Conservation (phyloP, 2,329 filamentous ascomycete genomes). For the Microascus cirrosus region DNA sequence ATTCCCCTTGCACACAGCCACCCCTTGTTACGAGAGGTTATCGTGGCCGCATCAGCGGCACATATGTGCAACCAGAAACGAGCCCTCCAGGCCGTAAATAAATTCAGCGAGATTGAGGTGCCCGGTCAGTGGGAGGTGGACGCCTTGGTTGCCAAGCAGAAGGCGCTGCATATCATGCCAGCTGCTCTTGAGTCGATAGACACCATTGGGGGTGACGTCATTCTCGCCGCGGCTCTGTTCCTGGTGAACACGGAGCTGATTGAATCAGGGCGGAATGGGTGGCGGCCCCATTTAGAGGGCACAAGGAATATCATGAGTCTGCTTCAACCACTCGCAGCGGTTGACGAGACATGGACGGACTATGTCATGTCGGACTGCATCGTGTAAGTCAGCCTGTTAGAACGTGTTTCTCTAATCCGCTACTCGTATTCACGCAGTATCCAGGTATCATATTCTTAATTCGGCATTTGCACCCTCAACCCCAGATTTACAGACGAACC, state of each 20-base stretch:
- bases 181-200: constrained; percentile 25
- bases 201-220: constrained; percentile 23
- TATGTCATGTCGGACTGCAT: constrained; percentile 37
- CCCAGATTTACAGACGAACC: constrained; percentile 12
- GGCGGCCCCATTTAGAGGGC: constrained; percentile 34
- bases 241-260: constrained; percentile 39
- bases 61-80: constrained; percentile 32
- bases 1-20: constrained; percentile 28
- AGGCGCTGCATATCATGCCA: constrained; percentile 29
- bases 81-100: constrained; percentile 15
- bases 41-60: constrained; percentile 35
- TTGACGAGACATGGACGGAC: constrained; percentile 25
- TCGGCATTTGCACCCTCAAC: neutral
- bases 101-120: constrained; percentile 9
- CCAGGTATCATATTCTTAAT: neutral
- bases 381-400: constrained; percentile 18
- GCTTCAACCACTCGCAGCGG: constrained; percentile 19
- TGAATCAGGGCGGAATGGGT: constrained; percentile 34
- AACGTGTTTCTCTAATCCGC: neutral
- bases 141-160: constrained; percentile 31
- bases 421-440: neutral
- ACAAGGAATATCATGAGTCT: constrained; percentile 30
- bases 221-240: constrained; percentile 34
- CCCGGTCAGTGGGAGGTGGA: constrained; percentile 24
- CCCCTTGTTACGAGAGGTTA: constrained; percentile 31